Base-by-base conservation (phyloP, 2,329 filamentous ascomycete species). In the Orbilia blumenaviensis region DNA sequence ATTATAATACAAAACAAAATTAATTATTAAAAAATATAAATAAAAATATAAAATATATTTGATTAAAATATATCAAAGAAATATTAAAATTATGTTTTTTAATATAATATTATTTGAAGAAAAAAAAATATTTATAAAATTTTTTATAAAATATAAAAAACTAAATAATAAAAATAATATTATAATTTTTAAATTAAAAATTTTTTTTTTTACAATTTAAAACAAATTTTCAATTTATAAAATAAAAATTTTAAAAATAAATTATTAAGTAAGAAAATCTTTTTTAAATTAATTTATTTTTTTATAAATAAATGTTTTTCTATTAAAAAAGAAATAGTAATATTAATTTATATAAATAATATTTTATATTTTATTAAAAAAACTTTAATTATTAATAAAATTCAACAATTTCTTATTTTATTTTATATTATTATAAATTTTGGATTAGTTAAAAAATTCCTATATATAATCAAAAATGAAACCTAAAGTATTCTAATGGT, bases 221-320 rank as follows among this genome's bases (percentile, higher is more conserved):
- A 44, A 44, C n/a, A 32, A 32, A 32, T 32, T 5, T 32, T 32
- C 4, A 5, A n/a, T 32, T 54, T 54, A 32, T 54, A 29, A 16
- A 64, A 64, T 36, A 64, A 64, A 48, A 66, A 38, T 52, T 52
- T 21, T 46, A 52, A 38, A 4, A 52, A 36, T 32, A 32, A 32
- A 32, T 32, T 32, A 32, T 32, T n/a, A n/a, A 32, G 10, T 32
- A 5, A 32, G 10, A 32, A 32, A 32, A 5, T 32, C 10, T 32
- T 32, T 32, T 32, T 32, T 32, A 32, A 32, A 32, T 5, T 32
- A 32, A 32, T 5, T 5, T 32, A 32, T 32, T 32, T 32, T 5
- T 44, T 5, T 44, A 44, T 44, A 7, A 44, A 44, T 44, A 44
- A 44, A 44, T 44, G n/a, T 14, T 44, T 44, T 7, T 44, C 6